Evolutionary conservation across 768 basidiomycete genomes (phyloP).

Genomic region (Trametes meyenii): DNA sequence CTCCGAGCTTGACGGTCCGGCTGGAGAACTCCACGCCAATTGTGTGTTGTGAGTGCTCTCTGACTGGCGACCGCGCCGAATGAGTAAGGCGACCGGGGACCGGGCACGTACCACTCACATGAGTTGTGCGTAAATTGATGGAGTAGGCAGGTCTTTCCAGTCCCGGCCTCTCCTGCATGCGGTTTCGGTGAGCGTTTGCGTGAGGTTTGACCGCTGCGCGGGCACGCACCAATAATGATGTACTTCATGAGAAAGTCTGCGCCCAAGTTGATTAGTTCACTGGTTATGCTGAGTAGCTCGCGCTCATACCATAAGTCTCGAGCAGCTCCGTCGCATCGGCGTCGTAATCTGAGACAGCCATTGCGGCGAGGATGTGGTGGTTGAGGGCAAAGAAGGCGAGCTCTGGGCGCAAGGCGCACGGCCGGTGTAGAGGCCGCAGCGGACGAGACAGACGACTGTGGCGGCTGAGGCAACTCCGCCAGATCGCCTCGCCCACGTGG

Average conservation of each 20-base stretch:
- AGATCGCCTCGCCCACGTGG: constrained; percentile 14
- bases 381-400: background rate
- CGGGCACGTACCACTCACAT: constrained; percentile 57
- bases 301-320: constrained; percentile 83
- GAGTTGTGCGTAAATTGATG: constrained; percentile 97
- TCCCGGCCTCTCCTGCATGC: constrained; percentile 85
- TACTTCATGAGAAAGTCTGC: constrained; percentile 97
- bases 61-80: constrained; percentile 63
- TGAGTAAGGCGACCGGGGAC: background rate
- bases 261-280: background rate
- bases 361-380: constrained; percentile 3
- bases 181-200: constrained; percentile 1
- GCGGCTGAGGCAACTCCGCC: constrained; percentile 20
- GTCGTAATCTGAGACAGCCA: constrained; percentile 54
- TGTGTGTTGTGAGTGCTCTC: constrained; percentile 95
- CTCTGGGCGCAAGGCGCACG: constrained; percentile 11
- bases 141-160: constrained; percentile 95
- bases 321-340: constrained; percentile 88
- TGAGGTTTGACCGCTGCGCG: background rate
- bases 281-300: background rate
- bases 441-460: constrained; percentile 23
- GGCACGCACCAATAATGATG: constrained; percentile 83
- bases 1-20: constrained; percentile 88
- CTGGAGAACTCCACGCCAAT: constrained; percentile 99
- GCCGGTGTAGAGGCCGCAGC: constrained; percentile 17